Evolutionary conservation across 108 stramenopile genomes (phyloP).

Genomic region (Licmophora abbreviata): DNA sequence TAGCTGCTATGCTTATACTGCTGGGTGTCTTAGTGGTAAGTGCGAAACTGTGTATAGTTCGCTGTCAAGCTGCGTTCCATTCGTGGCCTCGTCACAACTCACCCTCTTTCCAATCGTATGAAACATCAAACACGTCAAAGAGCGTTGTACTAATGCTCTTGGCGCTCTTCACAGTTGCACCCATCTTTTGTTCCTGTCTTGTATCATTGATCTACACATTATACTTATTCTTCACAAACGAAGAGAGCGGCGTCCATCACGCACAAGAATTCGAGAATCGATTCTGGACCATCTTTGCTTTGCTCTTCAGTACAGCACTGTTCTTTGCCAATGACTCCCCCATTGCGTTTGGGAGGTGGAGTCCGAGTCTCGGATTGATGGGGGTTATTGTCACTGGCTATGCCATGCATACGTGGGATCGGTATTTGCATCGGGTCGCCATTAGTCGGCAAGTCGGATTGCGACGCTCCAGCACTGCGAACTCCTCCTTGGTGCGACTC

Average conservation of each 20-base stretch:
- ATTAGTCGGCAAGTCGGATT: constrained; percentile 43
- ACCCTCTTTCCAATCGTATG: constrained; percentile 1
- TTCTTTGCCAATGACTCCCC: constrained; percentile 87
- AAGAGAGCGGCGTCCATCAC: constrained; percentile 68
- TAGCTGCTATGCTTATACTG: constrained; percentile 73
- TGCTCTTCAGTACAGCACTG: constrained; percentile 62
- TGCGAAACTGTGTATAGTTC: constrained; percentile 5
- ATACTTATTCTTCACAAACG: constrained; percentile 79
- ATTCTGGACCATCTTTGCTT: constrained; percentile 87
- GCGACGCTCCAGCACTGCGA: constrained; percentile 40
- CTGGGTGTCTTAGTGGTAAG: constrained; percentile 67
- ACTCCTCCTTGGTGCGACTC: constrained; percentile 35
- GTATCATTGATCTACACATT: constrained; percentile 66
- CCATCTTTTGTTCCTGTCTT: constrained; percentile 68
- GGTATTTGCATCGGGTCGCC: constrained; percentile 63
- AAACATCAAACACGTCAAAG: constrained; percentile 18
- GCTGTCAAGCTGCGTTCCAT: not conserved
- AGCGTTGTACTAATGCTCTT: constrained; percentile 47
- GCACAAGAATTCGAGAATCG: constrained; percentile 92
- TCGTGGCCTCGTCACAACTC: not conserved
- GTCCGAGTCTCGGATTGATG: constrained; percentile 56
- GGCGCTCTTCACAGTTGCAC: constrained; percentile 73
- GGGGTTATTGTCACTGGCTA: constrained; percentile 62
- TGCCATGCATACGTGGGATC: constrained; percentile 81
- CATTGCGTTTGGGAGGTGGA: constrained; percentile 45